phyloP scores from a whole-genome alignment of 176 grass and related monocot genomes.

The Miscanthus lutarioriparius region DNA sequence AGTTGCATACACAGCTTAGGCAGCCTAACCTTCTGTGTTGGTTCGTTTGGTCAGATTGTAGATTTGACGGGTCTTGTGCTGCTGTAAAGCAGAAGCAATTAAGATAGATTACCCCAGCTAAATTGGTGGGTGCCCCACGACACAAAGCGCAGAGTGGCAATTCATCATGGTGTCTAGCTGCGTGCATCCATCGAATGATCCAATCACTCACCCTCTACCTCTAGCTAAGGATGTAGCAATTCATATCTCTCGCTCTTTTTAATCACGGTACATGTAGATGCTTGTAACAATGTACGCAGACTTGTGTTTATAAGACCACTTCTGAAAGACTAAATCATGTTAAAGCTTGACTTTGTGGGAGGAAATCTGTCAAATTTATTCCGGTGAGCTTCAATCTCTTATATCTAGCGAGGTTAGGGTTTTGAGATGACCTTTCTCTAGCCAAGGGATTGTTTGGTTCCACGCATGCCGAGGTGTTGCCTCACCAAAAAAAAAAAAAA shows the following conservation, averaged over 20 bases:
- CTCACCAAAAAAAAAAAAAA: too few species aligned
- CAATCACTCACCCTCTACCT: background rate
- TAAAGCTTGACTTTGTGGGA: background rate
- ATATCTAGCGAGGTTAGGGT: too few species aligned
- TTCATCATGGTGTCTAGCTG: constrained; percentile 15
- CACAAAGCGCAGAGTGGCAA: too few species aligned
- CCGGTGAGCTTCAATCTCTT: too few species aligned
- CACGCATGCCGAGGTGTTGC: too few species aligned
- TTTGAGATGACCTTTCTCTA: too few species aligned
- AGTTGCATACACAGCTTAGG: background rate
- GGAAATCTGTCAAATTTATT: background rate
- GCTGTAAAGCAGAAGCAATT: constrained; percentile 5
- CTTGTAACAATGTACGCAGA: background rate
- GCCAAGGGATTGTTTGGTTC: too few species aligned
- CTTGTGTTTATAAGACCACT: background rate
- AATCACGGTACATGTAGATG: background rate
- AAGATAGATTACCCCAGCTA: background rate
- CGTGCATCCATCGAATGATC: background rate
- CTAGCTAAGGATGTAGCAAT: background rate
- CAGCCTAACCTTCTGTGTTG: background rate
- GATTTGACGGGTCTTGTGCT: background rate
- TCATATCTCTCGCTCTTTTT: background rate
- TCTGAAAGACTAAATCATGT: too few species aligned
- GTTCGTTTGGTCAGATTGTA: background rate
- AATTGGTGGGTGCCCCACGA: background rate